Conservation (phyloP, 2,329 filamentous ascomycete genomes). For the Metarhizium humberi region DNA sequence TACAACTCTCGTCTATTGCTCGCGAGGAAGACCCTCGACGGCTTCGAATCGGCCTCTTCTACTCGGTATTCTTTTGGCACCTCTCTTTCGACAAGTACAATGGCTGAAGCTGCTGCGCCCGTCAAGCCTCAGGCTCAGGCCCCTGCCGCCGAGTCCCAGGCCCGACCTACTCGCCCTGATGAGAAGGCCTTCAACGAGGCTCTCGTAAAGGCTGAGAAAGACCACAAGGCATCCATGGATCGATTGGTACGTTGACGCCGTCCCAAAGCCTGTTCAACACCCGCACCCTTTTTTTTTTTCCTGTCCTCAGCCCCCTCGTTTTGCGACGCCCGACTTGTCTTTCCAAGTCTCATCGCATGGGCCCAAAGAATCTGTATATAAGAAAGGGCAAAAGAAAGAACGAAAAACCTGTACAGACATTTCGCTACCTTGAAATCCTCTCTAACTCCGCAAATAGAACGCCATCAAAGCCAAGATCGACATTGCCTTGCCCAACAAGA, state of each 20-base stretch:
- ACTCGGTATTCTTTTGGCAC: constrained; percentile 5
- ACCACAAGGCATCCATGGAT: constrained; percentile 68
- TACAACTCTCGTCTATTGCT: background rate
- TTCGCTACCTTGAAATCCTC: background rate
- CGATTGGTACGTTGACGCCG: constrained; percentile 25
- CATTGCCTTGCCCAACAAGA: constrained; percentile 61
- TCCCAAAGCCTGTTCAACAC: background rate
- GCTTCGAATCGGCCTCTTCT: constrained; percentile 11
- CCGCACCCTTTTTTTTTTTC: background rate
- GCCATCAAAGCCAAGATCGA: constrained; percentile 85
- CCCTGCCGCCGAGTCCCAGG: constrained; percentile 29
- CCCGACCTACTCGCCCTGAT: constrained; percentile 78
- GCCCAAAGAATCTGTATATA: no score
- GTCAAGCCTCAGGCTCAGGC: constrained; percentile 36
- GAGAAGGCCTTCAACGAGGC: constrained; percentile 74
- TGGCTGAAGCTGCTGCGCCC: constrained; percentile 36
- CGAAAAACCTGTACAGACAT: background rate
- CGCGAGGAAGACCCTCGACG: constrained; percentile 7
- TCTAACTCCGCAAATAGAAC: constrained; percentile 47
- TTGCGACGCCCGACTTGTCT: background rate
- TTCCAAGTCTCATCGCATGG: background rate
- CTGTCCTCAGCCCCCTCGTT: background rate
- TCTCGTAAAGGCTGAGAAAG: constrained; percentile 77
- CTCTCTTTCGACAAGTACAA: constrained; percentile 22
- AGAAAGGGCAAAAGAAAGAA: no score